phyloP scores from a whole-genome alignment of 2,329 filamentous ascomycete genomes.

The Cryphonectria nitschkei region DNA sequence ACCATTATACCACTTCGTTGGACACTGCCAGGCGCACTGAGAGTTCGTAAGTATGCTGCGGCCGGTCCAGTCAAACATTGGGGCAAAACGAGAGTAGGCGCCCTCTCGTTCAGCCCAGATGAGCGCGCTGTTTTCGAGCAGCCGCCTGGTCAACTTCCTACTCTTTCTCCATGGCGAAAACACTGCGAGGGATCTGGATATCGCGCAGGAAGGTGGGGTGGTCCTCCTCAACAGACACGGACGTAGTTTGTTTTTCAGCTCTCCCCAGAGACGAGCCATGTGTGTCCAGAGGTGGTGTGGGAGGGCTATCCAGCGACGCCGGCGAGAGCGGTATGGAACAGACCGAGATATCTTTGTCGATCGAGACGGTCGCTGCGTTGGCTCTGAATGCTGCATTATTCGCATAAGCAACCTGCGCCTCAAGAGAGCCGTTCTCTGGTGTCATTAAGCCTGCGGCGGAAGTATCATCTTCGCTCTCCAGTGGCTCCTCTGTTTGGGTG shows the following conservation, averaged over 20 bases:
- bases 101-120: not conserved
- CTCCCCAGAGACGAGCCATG: not conserved
- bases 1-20: not conserved
- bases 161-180: not conserved
- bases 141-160: not conserved
- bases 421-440: not conserved
- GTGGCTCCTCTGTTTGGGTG: not conserved
- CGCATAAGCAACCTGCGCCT: not conserved
- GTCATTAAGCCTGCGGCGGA: not conserved
- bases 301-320: not conserved
- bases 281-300: not conserved
- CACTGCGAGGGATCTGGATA: not conserved
- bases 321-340: not conserved
- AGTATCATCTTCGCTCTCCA: not conserved
- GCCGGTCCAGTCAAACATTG: not conserved
- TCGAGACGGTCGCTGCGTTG: not conserved
- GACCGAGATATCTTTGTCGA: not conserved
- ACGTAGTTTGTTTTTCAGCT: not conserved
- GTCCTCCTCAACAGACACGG: not conserved
- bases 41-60: not conserved
- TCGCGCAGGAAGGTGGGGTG: not conserved
- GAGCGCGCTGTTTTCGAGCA: not conserved
- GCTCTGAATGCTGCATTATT: not conserved
- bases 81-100: not conserved
- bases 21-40: not conserved